Evolutionary conservation across 2,329 filamentous ascomycete species (phyloP).

Genomic region (Capronia americana): DNA sequence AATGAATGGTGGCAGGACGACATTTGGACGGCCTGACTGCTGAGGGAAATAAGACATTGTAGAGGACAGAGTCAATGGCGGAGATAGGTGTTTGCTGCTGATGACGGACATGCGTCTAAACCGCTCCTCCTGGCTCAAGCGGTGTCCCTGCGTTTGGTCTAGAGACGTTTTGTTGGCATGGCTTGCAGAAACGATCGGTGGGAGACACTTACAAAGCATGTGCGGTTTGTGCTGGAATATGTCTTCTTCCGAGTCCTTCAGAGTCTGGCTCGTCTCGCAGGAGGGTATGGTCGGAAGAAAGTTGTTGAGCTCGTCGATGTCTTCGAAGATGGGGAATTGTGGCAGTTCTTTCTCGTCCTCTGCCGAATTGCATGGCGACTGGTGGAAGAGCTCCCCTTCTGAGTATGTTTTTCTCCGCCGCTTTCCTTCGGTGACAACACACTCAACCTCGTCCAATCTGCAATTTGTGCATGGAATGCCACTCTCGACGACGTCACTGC

Average conservation of each 20-base stretch:
- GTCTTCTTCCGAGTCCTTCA: constrained; percentile 53
- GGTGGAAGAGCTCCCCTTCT: constrained; percentile 32
- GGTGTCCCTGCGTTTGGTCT: constrained; percentile 58
- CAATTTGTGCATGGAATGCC: constrained; percentile 88
- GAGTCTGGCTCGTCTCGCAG: constrained; percentile 9
- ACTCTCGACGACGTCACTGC: constrained; percentile 80
- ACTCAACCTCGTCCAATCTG: constrained; percentile 61
- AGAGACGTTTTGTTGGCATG: constrained; percentile 33
- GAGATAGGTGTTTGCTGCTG: constrained; percentile 47
- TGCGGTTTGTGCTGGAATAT: constrained; percentile 64
- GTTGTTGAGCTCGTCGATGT: constrained; percentile 39
- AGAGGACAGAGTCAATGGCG: constrained; percentile 45
- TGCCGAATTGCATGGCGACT: constrained; percentile 36
- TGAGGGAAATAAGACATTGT: constrained; percentile 50
- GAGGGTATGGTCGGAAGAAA: constrained; percentile 21
- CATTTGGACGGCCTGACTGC: constrained; percentile 55
- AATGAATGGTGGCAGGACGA: constrained; percentile 71
- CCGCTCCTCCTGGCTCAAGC: constrained; percentile 52
- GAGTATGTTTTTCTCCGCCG: constrained; percentile 75
- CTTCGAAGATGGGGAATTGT: constrained; percentile 42
- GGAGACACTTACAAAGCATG: constrained; percentile 63
- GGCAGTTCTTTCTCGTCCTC: constrained; percentile 36
- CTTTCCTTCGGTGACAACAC: constrained; percentile 76
- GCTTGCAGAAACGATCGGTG: background rate
- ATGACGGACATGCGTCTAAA: constrained; percentile 55